Percentiles rank a stretch among this genome's conserved stretches.
phyloP scores from a whole-genome alignment of 2,329 filamentous ascomycete species.

The Berkeleyomyces basicola region DNA sequence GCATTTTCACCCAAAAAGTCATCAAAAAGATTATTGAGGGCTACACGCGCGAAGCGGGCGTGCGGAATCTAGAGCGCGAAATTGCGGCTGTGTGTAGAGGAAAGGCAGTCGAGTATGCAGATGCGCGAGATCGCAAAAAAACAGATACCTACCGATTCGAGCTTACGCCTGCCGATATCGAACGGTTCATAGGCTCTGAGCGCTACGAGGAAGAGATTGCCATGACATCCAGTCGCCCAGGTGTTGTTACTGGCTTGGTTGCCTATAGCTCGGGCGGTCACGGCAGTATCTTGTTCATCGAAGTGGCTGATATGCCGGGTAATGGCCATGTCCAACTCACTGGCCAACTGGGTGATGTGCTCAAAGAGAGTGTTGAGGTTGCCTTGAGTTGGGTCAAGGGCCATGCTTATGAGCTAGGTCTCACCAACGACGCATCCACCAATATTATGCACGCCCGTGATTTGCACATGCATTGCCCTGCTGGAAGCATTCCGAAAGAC shows the following conservation, averaged over 20 bases:
- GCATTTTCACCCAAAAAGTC: conserved; percentile 64
- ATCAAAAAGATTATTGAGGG: conserved; percentile 90
- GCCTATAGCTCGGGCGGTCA: conserved; percentile 87
- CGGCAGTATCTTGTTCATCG: conserved; percentile 94
- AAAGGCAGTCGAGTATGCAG: conserved; percentile 89
- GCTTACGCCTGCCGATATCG: conserved; percentile 64
- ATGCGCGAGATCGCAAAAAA: conserved; percentile 60
- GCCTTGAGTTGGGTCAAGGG: conserved; percentile 94
- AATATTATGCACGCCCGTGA: conserved; percentile 93
- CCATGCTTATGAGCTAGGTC: conserved; percentile 77
- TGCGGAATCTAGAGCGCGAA: conserved; percentile 90
- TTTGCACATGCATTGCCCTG: conserved; percentile 92
- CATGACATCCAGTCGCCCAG: conserved; percentile 66
- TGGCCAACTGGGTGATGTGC: conserved; percentile 86
- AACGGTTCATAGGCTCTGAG: conserved; percentile 81
- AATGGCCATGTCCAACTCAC: conserved; percentile 85
- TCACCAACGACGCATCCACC: conserved; percentile 63
- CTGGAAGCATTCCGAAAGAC: conserved; percentile 89
- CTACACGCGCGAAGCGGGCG: conserved; percentile 91
- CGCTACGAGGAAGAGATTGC: conserved; percentile 85
- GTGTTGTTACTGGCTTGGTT: conserved; percentile 89
- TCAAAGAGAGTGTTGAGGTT: conserved; percentile 94
- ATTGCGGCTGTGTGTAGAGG: conserved; percentile 86
- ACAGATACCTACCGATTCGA: conserved; percentile 54
- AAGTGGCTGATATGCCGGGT: conserved; percentile 94